Evolutionary conservation across 176 grass and related monocot species (phyloP).

Genomic region (Triticum monococcum): DNA sequence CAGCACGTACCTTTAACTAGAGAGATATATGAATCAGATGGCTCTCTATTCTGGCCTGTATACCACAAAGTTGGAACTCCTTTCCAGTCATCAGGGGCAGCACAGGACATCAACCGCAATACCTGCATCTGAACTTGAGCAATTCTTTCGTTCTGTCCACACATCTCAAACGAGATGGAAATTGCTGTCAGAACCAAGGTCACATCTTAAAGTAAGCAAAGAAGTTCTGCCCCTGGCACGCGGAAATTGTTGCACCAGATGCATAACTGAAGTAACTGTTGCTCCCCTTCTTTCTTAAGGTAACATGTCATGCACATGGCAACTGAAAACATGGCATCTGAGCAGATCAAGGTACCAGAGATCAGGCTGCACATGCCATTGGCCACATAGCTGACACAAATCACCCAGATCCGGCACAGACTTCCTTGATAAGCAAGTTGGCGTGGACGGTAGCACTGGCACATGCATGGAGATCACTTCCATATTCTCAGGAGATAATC

Average conservation of each 20-base stretch:
- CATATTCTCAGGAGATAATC: slow-evolving; percentile 15
- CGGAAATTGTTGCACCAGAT: slow-evolving; percentile 4
- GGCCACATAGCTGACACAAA: slow-evolving; percentile 27
- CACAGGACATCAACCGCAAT: slow-evolving; percentile 13
- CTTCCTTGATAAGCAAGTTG: background rate
- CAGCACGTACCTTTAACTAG: background rate
- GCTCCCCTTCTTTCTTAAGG: slow-evolving; percentile 6
- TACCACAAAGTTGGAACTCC: background rate
- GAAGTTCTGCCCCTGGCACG: background rate
- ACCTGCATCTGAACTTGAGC: slow-evolving; percentile 26
- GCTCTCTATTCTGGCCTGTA: background rate
- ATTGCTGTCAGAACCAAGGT: slow-evolving; percentile 8
- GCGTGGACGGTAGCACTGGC: background rate
- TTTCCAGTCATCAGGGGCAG: background rate
- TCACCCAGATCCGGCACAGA: background rate
- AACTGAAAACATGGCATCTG: slow-evolving; percentile 16
- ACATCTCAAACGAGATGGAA: slow-evolving; percentile 7
- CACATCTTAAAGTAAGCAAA: slow-evolving; percentile 26
- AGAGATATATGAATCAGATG: background rate
- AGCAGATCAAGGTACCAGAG: background rate
- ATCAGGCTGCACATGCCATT: slow-evolving; percentile 34
- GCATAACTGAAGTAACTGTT: slow-evolving; percentile 32
- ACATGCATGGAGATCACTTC: slow-evolving; percentile 23
- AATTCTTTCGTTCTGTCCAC: slow-evolving; percentile 22
- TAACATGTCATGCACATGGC: slow-evolving; percentile 17